Evolutionary conservation across 176 grass and related monocot species (phyloP), one percentile per base, ranked within the genome.

Genomic region (Rhynchospora breviuscula): DNA sequence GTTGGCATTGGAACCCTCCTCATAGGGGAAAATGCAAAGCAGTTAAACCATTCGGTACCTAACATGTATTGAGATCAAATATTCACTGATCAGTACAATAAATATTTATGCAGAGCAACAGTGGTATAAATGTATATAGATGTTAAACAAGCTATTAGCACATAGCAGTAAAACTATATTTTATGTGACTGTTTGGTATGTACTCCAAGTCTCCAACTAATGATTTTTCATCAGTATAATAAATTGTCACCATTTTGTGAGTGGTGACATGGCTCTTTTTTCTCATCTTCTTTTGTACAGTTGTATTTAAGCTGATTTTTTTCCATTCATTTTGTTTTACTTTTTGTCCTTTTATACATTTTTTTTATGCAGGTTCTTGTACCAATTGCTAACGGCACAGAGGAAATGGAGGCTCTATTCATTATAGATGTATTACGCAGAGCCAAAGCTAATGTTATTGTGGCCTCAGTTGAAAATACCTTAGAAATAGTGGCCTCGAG

Each of bases 381-480:
- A 53, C 92, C 95, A 46, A 85, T 98, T 85, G 95, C 92, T 64
- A 98, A 98, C 93, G 95, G 93, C 29, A 90, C 92, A 0, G 96
- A 98, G 87, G 95, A 98, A 90, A 95, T 98, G 77, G 95, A 98
- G 76, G 86, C 95, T 73, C 9, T 91, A 35, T 89, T 88, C 84
- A 90, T 98, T 65, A 98, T 98, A 67, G 92, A 98, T 73, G 44
- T 91, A 83, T 67, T 98, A 66, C 89, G 88, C 22, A 90, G 92
- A 88, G 95, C 95, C 45, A 91, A 90, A 77, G 91, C 91, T 78
- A 93, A 95, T 83, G 91, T 98, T 35, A 82, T 68, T 15, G 91
- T 93, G 66, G 95, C 92, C 17, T 95, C 95, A 43, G 86, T 93
- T 40, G 95, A 95, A 86, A 91, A 91, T 45, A 90, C 89, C 26